Base-by-base conservation (phyloP, 805 yeast species). In the Wickerhamomyces alni region DNA sequence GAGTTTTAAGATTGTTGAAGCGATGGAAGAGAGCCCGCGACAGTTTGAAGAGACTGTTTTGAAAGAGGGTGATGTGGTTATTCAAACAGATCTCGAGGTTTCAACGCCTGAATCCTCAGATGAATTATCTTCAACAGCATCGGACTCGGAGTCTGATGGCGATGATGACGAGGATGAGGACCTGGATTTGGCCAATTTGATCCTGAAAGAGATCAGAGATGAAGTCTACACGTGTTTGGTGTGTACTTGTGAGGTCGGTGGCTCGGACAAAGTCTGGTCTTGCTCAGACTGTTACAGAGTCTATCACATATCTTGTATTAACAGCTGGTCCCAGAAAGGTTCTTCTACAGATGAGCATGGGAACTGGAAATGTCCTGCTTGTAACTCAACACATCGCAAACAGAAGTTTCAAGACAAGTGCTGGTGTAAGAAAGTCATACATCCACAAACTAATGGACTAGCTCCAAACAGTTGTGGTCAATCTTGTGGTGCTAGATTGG, bases 401-500 rank as follows among this genome's bases (percentile, higher is more conserved):
- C 67, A 73, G 33, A 88, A 86, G 28, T 70, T 61, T 46, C 70
- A 59, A 30, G 81, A 75, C 58, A 75, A 75, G 1, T 88, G 97
- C 55, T 88, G 97, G 97, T 88, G 96, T 67, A 91, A 89, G 1
- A 82, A 85, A 51, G 74, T 72, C 3, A 64, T 75, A 16, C 76
- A 84, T 46, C 96, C 96, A 0, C 63, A 57, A 4, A 60, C 70
- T 1, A 78, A 81, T 50, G 60, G 69, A 16, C 59, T 80, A 37
- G 63, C 70, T 36, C 96, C 96, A 0, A 93, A 88, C 48, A 81
- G 93, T 36, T 89, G 97, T 68, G 96, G 96, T 2, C 88, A 84
- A 55, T 70, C 86, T 1, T 88, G 97, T 64, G 72, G 73, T 37
- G 63, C 67, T 29, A 70, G 74, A 25, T 66, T 81, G 37, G 57